phyloP scores from a whole-genome alignment of 2,329 filamentous ascomycete species.

The Herpomyces periplanetae region DNA sequence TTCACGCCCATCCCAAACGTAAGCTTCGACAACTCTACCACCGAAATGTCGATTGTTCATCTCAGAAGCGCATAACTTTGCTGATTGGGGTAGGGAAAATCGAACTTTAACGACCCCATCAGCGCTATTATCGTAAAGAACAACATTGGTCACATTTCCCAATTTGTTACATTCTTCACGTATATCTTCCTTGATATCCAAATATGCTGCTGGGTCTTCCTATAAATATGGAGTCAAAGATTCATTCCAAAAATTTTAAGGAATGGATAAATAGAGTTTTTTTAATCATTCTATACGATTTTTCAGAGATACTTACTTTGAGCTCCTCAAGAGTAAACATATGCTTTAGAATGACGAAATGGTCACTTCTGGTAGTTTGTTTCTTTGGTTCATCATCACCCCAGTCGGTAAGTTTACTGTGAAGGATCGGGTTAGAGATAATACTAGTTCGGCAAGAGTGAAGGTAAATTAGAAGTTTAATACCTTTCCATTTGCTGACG shows the following conservation, averaged over 20 bases:
- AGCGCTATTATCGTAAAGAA: constrained; percentile 50
- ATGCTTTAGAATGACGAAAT: constrained; percentile 49
- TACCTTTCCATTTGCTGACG: constrained; percentile 61
- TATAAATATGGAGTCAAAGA: constrained; percentile 3
- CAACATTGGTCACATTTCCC: constrained; percentile 57
- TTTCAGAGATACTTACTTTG: too few species aligned
- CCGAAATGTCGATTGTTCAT: constrained; percentile 53
- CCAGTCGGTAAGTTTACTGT: constrained; percentile 67
- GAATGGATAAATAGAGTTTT: constrained; percentile 5
- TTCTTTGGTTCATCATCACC: constrained; percentile 44
- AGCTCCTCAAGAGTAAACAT: constrained; percentile 33
- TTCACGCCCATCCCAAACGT: constrained; percentile 26
- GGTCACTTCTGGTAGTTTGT: constrained; percentile 22
- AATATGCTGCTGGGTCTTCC: constrained; percentile 37
- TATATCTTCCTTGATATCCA: constrained; percentile 83
- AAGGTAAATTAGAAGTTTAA: too few species aligned
- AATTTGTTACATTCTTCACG: constrained; percentile 56
- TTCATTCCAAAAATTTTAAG: not conserved
- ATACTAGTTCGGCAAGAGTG: not conserved
- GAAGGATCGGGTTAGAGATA: constrained; percentile 3
- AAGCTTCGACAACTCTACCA: constrained; percentile 27
- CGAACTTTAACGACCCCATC: constrained; percentile 54
- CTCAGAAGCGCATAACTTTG: constrained; percentile 20
- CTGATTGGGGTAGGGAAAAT: constrained; percentile 29
- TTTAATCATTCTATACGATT: constrained; percentile 21